Evolutionary conservation across 2,329 filamentous ascomycete species (phyloP).

Genomic region (Aspergillus hortae): DNA sequence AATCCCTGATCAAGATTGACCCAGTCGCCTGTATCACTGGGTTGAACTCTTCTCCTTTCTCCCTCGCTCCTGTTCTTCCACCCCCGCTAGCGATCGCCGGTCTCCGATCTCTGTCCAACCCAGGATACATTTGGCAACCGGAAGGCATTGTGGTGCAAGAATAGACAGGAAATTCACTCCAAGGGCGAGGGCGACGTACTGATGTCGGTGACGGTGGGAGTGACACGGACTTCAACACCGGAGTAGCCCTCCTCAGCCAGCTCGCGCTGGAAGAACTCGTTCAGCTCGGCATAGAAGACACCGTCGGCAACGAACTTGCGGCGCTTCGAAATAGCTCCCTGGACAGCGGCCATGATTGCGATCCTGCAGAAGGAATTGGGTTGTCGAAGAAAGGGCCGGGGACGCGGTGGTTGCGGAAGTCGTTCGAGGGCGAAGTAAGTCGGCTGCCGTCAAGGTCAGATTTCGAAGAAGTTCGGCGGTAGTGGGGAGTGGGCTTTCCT

Average conservation of each 20-base stretch:
- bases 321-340: slow-evolving; percentile 52
- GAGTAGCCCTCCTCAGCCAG: slow-evolving; percentile 99
- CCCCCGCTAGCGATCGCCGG: neutral
- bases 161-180: slow-evolving; percentile 16
- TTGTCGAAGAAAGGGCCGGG: slow-evolving; percentile 35
- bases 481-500: slow-evolving; percentile 36
- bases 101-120: slow-evolving; percentile 7
- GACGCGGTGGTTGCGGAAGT: slow-evolving; percentile 25
- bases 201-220: slow-evolving; percentile 99
- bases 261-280: slow-evolving; percentile 99
- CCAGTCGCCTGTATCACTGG: neutral
- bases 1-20: neutral
- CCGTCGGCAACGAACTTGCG: slow-evolving; percentile 87
- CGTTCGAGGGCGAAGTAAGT: slow-evolving; percentile 28
- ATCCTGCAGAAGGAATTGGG: slow-evolving; percentile 30
- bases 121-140: slow-evolving; percentile 9
- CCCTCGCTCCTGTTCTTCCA: slow-evolving; percentile 2
- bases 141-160: slow-evolving; percentile 1
- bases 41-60: neutral
- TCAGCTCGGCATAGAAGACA: slow-evolving; percentile 99
- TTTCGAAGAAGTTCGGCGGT: slow-evolving; percentile 32
- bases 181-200: slow-evolving; percentile 50
- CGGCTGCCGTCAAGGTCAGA: slow-evolving; percentile 25
- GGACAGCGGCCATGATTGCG: slow-evolving; percentile 49
- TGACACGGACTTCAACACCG: slow-evolving; percentile 99